phyloP scores from a whole-genome alignment of 1,284 basidiomycete species.

The Butyriboletus appendiculatus region DNA sequence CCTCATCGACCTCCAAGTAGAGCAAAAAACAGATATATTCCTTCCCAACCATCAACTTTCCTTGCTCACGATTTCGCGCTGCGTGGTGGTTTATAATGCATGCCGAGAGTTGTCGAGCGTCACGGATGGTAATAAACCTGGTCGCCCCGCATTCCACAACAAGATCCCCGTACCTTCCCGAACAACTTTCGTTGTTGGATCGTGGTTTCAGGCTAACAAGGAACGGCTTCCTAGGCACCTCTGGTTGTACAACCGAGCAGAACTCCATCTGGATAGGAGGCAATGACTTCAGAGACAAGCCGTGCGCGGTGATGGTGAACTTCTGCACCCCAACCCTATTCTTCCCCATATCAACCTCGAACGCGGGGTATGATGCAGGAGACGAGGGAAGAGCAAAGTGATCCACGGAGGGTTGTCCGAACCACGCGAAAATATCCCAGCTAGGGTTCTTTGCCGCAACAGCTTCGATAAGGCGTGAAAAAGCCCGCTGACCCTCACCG shows the following conservation, averaged over 20 bases:
- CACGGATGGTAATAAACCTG: neutral
- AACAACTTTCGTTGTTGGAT: neutral
- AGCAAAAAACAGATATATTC: slow-evolving; percentile 11
- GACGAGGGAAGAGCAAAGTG: slow-evolving; percentile 14
- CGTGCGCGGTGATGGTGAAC: neutral
- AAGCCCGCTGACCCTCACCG: slow-evolving; percentile 14
- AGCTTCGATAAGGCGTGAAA: slow-evolving; percentile 9
- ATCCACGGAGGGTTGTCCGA: slow-evolving; percentile 13
- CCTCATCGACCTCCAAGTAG: neutral
- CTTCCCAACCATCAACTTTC: slow-evolving; percentile 1
- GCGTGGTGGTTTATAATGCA: slow-evolving; percentile 8
- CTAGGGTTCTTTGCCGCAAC: slow-evolving; percentile 3
- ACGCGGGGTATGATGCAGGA: slow-evolving; percentile 9
- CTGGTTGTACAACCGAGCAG: neutral
- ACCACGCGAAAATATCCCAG: slow-evolving; percentile 20
- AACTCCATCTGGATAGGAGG: slow-evolving; percentile 2
- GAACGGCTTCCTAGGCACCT: neutral
- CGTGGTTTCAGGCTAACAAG: neutral
- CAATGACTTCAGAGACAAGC: slow-evolving; percentile 1
- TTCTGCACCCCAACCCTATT: slow-evolving; percentile 4
- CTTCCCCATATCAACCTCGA: neutral
- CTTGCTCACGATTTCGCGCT: neutral
- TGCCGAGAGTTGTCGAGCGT: neutral
- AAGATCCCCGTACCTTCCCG: neutral
- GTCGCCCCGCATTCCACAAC: slow-evolving; percentile 2